Conservation (phyloP, 1,284 basidiomycete species). For the Cutaneotrichosporon sp. region DNA sequence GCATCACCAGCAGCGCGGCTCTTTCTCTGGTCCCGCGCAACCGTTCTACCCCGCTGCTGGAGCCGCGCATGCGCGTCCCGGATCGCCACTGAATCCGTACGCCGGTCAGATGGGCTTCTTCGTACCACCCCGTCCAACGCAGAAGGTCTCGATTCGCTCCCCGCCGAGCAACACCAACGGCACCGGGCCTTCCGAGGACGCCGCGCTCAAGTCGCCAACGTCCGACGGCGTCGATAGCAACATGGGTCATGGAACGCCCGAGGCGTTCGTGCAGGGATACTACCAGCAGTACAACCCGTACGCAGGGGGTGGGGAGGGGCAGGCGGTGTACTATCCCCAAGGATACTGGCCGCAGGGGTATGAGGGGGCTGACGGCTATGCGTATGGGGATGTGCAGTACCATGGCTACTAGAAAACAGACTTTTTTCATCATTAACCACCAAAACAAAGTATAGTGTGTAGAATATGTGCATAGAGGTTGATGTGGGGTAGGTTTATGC, state of each 20-base stretch:
- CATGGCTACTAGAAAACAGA: constrained; percentile 13
- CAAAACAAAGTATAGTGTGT: constrained; percentile 1
- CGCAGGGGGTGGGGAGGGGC: constrained; percentile 9
- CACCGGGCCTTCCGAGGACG: background rate
- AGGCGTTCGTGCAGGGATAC: constrained; percentile 3
- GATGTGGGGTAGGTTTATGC: background rate
- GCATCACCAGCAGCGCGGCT: constrained; percentile 19
- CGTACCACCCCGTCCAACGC: constrained; percentile 26
- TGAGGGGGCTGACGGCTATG: constrained; percentile 16
- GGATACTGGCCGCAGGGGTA: constrained; percentile 16
- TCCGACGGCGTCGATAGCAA: constrained; percentile 12
- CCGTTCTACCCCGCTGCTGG: constrained; percentile 4
- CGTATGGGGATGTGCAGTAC: constrained; percentile 27
- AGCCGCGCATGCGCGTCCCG: constrained; percentile 6
- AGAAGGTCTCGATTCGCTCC: constrained; percentile 31
- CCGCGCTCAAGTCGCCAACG: constrained; percentile 7
- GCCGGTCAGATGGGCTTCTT: constrained; percentile 23
- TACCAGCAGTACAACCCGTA: constrained; percentile 29
- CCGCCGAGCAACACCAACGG: constrained; percentile 1
- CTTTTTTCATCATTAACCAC: background rate
- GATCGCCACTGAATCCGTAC: constrained; percentile 30
- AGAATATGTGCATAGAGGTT: constrained; percentile 1
- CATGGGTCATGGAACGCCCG: background rate
- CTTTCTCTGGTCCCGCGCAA: constrained; percentile 22
- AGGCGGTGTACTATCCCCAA: constrained; percentile 12